Conservation (phyloP, 495 filamentous ascomycete genomes). For the Aspergillus sparsus region DNA sequence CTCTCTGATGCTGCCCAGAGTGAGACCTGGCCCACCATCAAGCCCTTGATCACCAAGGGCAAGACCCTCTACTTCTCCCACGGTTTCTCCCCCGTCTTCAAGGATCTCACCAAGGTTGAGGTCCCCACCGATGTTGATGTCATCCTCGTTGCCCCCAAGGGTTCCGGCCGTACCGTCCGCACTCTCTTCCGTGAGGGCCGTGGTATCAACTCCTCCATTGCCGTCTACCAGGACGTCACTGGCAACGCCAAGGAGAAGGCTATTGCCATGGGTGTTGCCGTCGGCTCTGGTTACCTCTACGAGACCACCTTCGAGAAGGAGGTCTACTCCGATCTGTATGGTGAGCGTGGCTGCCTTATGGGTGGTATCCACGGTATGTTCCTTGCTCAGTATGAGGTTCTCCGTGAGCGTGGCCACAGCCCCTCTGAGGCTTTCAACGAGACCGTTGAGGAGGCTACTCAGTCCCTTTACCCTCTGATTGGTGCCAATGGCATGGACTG, state of each 20-base stretch:
- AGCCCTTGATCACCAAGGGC: conserved; percentile 96
- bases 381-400: conserved; percentile 99
- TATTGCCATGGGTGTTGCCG: conserved; percentile 91
- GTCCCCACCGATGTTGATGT: conserved; percentile 94
- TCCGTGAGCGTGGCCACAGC: conserved; percentile 95
- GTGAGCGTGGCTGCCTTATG: conserved; percentile 99
- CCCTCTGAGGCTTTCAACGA: conserved; percentile 99
- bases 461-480: conserved; percentile 95
- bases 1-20: conserved; percentile 95
- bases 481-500: conserved; percentile 98
- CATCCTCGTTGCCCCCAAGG: conserved; percentile 98
- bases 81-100: conserved; percentile 99
- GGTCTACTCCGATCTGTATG: conserved; percentile 98
- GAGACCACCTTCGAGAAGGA: conserved; percentile 99
- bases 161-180: conserved; percentile 96
- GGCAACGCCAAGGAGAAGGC: conserved; percentile 98
- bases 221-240: conserved; percentile 97
- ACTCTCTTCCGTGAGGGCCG: conserved; percentile 96
- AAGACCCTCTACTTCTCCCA: conserved; percentile 99
- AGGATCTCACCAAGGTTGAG: conserved; percentile 97
- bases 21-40: conserved; percentile 97
- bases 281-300: conserved; percentile 97
- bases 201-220: conserved; percentile 98
- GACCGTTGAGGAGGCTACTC: conserved; percentile 99
- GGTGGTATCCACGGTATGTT: conserved; percentile 99